Evolutionary conservation across 345 rosid genomes (phyloP).

Genomic region (Bruguiera sexangula): DNA sequence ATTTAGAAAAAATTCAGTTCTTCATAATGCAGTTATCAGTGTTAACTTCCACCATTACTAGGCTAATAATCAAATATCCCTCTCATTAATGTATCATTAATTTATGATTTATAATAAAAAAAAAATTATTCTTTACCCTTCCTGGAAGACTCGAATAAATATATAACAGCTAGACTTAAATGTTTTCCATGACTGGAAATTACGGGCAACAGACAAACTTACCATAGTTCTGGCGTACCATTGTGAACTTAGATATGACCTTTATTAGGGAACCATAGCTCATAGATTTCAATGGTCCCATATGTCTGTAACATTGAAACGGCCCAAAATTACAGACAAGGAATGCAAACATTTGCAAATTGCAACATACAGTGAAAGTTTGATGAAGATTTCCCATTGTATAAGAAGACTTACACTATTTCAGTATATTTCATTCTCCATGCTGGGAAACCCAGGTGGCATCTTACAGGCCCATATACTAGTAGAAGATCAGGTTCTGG

Average conservation of each 20-base stretch:
- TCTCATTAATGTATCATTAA: too few species aligned
- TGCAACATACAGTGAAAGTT: not conserved
- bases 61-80: too few species aligned
- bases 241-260: slow-evolving; percentile 71
- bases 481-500: slow-evolving; percentile 75
- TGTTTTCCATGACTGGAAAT: too few species aligned
- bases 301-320: slow-evolving; percentile 48
- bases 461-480: slow-evolving; percentile 81
- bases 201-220: slow-evolving; percentile 13
- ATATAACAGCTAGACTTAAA: too few species aligned
- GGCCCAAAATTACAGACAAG: slow-evolving; percentile 1
- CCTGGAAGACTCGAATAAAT: too few species aligned
- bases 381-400: not conserved
- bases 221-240: slow-evolving; percentile 78
- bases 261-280: slow-evolving; percentile 62
- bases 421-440: slow-evolving; percentile 93
- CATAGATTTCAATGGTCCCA: slow-evolving; percentile 75
- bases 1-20: too few species aligned
- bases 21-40: too few species aligned
- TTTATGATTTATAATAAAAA: too few species aligned
- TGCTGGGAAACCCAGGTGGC: slow-evolving; percentile 91
- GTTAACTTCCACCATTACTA: too few species aligned
- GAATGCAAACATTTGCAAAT: not conserved
- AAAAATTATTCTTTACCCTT: too few species aligned
- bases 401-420: slow-evolving; percentile 59